Evolutionary conservation across 805 yeast genomes (phyloP).

Genomic region (Candida taoyuanica): DNA sequence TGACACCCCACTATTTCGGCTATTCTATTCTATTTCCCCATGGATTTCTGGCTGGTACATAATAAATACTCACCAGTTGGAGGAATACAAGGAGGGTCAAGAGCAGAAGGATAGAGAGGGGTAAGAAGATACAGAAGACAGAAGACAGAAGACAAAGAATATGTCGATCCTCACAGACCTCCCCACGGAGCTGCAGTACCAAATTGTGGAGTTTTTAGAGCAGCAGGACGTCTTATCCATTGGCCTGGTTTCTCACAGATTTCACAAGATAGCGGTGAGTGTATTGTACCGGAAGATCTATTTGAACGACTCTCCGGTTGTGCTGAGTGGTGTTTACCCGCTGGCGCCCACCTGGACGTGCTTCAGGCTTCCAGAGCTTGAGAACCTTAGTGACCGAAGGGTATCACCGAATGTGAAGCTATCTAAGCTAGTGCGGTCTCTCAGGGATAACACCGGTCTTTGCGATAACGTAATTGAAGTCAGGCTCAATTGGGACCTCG

Average conservation of each 20-base stretch:
- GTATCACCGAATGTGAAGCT: constrained; percentile 30
- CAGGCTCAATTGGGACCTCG: constrained; percentile 40
- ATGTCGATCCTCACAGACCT: constrained; percentile 7
- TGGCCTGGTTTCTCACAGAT: constrained; percentile 26
- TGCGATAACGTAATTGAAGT: constrained; percentile 33
- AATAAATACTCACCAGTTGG: too few relatives aligned
- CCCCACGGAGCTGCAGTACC: constrained; percentile 21
- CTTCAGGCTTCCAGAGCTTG: constrained; percentile 15
- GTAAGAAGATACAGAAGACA: too few relatives aligned
- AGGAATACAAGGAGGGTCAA: too few relatives aligned
- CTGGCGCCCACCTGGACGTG: constrained; percentile 39
- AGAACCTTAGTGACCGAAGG: constrained; percentile 19
- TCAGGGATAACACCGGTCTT: constrained; percentile 20
- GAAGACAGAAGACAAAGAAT: background rate
- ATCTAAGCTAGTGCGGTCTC: constrained; percentile 24
- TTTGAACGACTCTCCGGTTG: constrained; percentile 38
- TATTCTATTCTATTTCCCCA: too few relatives aligned
- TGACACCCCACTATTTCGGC: too few relatives aligned
- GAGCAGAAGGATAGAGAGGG: too few relatives aligned
- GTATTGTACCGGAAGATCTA: constrained; percentile 35
- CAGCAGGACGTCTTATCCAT: constrained; percentile 31
- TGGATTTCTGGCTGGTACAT: too few relatives aligned
- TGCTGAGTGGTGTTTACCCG: constrained; percentile 29
- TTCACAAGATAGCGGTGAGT: constrained; percentile 29
- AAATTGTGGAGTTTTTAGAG: constrained; percentile 23